phyloP scores from a whole-genome alignment of 2,329 filamentous ascomycete species.

The Trichoderma citrinoviride region DNA sequence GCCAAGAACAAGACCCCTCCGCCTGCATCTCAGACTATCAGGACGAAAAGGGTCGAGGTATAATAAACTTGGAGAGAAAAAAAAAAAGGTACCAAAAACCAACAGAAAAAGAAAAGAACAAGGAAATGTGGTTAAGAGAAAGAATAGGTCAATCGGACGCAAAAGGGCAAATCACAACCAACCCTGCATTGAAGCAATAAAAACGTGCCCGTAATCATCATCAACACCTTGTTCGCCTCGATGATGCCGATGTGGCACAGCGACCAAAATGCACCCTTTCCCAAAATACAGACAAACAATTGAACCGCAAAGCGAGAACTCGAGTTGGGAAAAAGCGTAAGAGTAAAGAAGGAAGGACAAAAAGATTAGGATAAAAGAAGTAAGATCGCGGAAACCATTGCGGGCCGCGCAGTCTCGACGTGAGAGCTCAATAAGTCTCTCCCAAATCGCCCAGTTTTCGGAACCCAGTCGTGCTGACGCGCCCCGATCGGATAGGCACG shows the following conservation, averaged over 20 bases:
- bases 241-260: constrained; percentile 23
- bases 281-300: constrained; percentile 20
- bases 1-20: constrained; percentile 22
- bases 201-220: constrained; percentile 32
- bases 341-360: not conserved
- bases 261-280: constrained; percentile 22
- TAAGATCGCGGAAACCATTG: not conserved
- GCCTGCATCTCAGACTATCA: not conserved
- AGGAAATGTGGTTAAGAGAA: too few relatives aligned
- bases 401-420: not conserved
- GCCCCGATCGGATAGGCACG: constrained; percentile 29
- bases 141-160: not conserved
- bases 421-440: constrained; percentile 48
- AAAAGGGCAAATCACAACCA: constrained; percentile 23
- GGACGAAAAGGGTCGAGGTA: constrained; percentile 17
- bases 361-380: not conserved
- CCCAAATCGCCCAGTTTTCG: constrained; percentile 50
- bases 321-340: not conserved
- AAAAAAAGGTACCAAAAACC: not conserved
- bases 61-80: constrained; percentile 19
- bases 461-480: constrained; percentile 35
- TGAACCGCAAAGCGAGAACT: constrained; percentile 13
- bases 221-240: constrained; percentile 34
- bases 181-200: constrained; percentile 19
- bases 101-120: not conserved